Evolutionary conservation across 106 monocot species (phyloP).

Genomic region (Acanthochlamys bracteata): DNA sequence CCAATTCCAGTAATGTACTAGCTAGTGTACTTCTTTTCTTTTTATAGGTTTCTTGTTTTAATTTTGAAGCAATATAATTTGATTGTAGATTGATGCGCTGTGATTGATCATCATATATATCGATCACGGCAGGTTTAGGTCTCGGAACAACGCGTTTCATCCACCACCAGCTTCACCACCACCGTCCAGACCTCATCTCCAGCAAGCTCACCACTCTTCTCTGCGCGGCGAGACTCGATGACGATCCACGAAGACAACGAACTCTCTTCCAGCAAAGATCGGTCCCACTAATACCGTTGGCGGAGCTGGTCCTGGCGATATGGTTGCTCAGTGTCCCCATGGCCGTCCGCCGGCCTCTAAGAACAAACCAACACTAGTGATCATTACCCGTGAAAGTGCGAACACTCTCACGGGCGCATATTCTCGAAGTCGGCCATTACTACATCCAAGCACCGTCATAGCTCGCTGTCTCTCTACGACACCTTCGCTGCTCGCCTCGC

Average conservation of each 20-base stretch:
- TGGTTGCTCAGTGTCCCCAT: constrained; percentile 15
- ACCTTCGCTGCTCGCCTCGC: neutral
- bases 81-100: no score
- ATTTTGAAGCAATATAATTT: no score
- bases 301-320: constrained; percentile 1
- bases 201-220: neutral
- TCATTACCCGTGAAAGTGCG: constrained; percentile 2
- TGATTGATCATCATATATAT: no score
- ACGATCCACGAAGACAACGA: neutral
- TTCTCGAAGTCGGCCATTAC: constrained; percentile 19
- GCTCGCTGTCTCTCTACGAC: neutral
- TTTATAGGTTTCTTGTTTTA: no score
- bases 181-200: constrained; percentile 1
- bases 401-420: constrained; percentile 30
- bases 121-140: constrained; percentile 18
- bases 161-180: neutral
- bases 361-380: constrained; percentile 31
- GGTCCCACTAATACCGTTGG: neutral
- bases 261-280: neutral
- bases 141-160: constrained; percentile 15
- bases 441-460: neutral
- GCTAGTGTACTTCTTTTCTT: no score
- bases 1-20: no score
- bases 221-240: constrained; percentile 15
- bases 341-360: constrained; percentile 29